Evolutionary conservation across 805 yeast genomes (phyloP).

Genomic region (Candida michaelii): DNA sequence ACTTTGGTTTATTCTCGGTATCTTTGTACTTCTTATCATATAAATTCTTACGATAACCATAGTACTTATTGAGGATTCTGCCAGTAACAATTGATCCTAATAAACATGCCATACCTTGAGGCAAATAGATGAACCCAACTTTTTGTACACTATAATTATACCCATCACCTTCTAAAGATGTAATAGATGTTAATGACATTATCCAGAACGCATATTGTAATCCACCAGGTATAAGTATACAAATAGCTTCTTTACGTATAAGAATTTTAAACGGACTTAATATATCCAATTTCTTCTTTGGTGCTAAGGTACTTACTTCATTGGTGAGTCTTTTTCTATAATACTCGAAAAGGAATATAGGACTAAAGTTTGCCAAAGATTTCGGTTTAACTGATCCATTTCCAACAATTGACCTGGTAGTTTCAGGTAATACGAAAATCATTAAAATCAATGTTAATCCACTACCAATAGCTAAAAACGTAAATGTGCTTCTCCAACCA

Average conservation of each 20-base stretch:
- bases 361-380: constrained; percentile 41
- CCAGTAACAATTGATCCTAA: constrained; percentile 63
- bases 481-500: constrained; percentile 74
- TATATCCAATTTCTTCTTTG: constrained; percentile 21
- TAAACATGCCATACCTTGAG: constrained; percentile 70
- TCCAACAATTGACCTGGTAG: constrained; percentile 69
- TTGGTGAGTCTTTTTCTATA: constrained; percentile 31
- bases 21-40: constrained; percentile 26
- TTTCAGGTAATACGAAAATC: constrained; percentile 61
- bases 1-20: constrained; percentile 29
- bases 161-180: constrained; percentile 43
- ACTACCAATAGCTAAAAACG: constrained; percentile 70
- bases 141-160: constrained; percentile 55
- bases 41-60: constrained; percentile 29
- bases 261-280: constrained; percentile 44
- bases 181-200: constrained; percentile 62
- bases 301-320: constrained; percentile 21
- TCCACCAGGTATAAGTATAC: constrained; percentile 56
- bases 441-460: constrained; percentile 37
- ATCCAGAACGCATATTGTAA: constrained; percentile 71
- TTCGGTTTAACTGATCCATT: constrained; percentile 66
- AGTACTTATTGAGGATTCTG: constrained; percentile 51
- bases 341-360: constrained; percentile 35
- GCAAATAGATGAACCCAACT: constrained; percentile 73
- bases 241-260: constrained; percentile 42